phyloP scores from a whole-genome alignment of 331 rosid species.

The Erythrophleum ivorense region DNA sequence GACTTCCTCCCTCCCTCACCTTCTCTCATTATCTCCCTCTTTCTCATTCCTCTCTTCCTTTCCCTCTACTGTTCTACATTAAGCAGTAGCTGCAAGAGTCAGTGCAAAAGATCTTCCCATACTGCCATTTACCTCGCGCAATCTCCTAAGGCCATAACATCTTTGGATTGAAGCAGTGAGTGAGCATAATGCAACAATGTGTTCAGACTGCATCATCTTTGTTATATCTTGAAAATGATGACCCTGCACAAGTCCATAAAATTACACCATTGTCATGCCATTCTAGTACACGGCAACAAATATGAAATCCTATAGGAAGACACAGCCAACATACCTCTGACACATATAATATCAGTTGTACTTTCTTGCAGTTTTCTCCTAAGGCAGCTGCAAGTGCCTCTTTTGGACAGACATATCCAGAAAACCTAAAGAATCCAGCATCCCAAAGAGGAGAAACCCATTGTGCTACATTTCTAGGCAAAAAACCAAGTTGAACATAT shows the following conservation, averaged over 20 bases:
- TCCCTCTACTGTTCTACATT: neutral
- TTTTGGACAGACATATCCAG: conserved; percentile 68
- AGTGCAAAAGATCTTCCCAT: conserved; percentile 32
- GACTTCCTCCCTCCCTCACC: neutral
- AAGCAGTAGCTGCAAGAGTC: conserved; percentile 16
- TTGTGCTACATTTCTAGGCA: conserved; percentile 72
- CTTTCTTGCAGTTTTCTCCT: conserved; percentile 64
- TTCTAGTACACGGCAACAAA: conserved; percentile 33
- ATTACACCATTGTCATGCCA: conserved; percentile 27
- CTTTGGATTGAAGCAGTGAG: conserved; percentile 71
- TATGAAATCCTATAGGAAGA: conserved; percentile 28
- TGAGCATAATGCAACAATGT: conserved; percentile 60
- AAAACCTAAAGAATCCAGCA: conserved; percentile 69
- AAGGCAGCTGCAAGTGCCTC: conserved; percentile 75
- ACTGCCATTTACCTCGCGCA: conserved; percentile 66
- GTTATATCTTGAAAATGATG: conserved; percentile 59
- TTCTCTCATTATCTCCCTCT: neutral
- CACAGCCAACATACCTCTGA: conserved; percentile 57
- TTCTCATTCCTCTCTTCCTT: neutral
- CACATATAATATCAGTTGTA: conserved; percentile 55
- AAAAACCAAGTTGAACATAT: conserved; percentile 74
- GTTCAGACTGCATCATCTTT: conserved; percentile 60
- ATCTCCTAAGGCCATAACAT: conserved; percentile 72
- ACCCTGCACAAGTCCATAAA: conserved; percentile 58
- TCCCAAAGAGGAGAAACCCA: conserved; percentile 93